phyloP scores from a whole-genome alignment of 2,329 filamentous ascomycete species.

The Botrytis fragariae region DNA sequence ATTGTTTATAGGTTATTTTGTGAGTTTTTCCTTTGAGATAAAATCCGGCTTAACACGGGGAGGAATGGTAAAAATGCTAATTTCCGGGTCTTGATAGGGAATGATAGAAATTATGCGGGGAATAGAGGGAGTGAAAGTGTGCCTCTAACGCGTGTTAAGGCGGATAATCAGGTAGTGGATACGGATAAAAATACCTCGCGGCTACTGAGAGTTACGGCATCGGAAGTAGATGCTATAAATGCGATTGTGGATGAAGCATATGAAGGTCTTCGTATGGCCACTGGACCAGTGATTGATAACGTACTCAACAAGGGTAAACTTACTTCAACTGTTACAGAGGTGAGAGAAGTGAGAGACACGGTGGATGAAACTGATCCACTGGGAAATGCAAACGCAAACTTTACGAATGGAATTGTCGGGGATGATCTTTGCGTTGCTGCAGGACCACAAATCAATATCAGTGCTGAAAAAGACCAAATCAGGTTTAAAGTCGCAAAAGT shows the following conservation, averaged over 20 bases:
- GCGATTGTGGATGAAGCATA: conserved; percentile 8
- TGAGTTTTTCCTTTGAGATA: background rate
- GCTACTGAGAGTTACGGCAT: background rate
- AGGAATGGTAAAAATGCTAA: background rate
- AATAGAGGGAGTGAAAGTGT: background rate
- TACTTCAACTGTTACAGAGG: background rate
- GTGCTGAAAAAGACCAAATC: background rate
- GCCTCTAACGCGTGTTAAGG: background rate
- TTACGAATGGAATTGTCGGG: background rate
- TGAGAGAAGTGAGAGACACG: background rate
- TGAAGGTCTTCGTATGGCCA: background rate
- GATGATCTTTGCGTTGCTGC: background rate
- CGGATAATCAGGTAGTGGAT: too few relatives aligned
- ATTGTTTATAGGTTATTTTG: conserved; percentile 14
- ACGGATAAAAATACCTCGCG: too few relatives aligned
- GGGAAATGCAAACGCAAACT: background rate
- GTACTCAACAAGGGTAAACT: background rate
- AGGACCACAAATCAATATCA: background rate
- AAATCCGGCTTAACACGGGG: too few relatives aligned
- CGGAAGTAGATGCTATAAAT: background rate
- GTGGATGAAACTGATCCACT: background rate
- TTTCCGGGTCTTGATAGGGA: background rate
- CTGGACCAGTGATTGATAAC: background rate
- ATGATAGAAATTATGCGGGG: background rate
- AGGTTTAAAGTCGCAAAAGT: background rate